Base-by-base conservation (phyloP, 805 yeast species). In the Isabelozyma heimii region DNA sequence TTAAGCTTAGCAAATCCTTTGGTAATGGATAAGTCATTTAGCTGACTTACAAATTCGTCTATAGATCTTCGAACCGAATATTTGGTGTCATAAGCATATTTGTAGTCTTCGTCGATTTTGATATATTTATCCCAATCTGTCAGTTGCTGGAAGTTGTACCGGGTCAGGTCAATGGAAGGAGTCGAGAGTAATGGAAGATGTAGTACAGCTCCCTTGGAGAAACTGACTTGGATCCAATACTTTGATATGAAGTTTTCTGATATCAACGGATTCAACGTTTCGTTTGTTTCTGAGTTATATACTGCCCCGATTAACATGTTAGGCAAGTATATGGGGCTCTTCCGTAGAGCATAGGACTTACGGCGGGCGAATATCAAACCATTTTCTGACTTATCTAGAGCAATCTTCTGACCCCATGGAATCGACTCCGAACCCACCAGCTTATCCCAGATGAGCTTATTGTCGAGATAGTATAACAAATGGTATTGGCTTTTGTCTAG, bases 111-210 rank as follows among this genome's bases (percentile, higher is more conserved):
- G 2, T 42, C 37, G 2, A 50, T 47, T 37, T 50, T 52, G 10
- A 65, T 57, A 45, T 49, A 52, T 27, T 47, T 50, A 44, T 57
- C 54, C 66, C 65, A 61, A 28, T 52, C 51, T 2, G 17, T 27
- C 37, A n/a, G 33, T 15, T 45, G 45, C 10, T 43, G 43, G 17
- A 41, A 13, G 26, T 48, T 48, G 44, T 37, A 56, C 27, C 53
- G 50, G 40, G 52, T 56, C 45, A 59, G 57, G 43, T 63, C 68
- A 7, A 64, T 52, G 15, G 54, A 56, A 1, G 73, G 74, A 2
- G 72, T 59, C 8, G 62, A 51, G 26, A 68, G 47, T 2, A 69
- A 37, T 0, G 73, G 72, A 16, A 67, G 45, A 48, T 68, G 74
- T 15, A 58, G 40, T 13, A 62, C 44, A 8, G 54, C 40, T 20